Conservation (phyloP, 805 yeast genomes). For the Sungouiella thailandica region DNA sequence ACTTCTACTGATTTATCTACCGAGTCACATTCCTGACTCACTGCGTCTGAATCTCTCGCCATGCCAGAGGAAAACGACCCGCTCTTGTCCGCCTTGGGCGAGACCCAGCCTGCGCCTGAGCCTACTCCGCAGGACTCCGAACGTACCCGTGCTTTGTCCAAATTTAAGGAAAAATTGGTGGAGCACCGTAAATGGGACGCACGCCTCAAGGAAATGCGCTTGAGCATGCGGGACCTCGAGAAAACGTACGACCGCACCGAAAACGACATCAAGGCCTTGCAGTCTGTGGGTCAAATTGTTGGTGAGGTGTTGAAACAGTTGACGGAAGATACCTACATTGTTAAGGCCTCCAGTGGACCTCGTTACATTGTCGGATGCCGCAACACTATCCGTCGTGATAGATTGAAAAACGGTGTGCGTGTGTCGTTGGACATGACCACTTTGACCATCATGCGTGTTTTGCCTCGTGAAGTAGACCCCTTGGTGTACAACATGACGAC, state of each 20-base stretch:
- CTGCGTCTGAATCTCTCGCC: no score
- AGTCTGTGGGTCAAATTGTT: slow-evolving; percentile 93
- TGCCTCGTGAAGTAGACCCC: slow-evolving; percentile 98
- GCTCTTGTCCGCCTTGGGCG: slow-evolving; percentile 59
- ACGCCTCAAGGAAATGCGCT: slow-evolving; percentile 75
- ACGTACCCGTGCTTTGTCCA: slow-evolving; percentile 69
- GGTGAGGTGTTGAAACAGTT: slow-evolving; percentile 96
- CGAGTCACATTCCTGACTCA: no score
- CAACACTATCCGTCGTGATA: slow-evolving; percentile 79
- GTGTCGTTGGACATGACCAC: slow-evolving; percentile 98
- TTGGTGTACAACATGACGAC: slow-evolving; percentile 97
- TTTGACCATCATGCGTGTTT: slow-evolving; percentile 91
- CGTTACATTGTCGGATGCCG: slow-evolving; percentile 97
- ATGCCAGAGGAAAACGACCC: slow-evolving; percentile 67
- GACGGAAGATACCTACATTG: slow-evolving; percentile 91
- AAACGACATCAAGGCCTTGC: slow-evolving; percentile 93
- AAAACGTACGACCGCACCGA: slow-evolving; percentile 88
- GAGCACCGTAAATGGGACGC: slow-evolving; percentile 97
- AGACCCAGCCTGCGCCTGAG: slow-evolving; percentile 17
- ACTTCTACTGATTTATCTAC: no score
- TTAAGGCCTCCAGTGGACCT: slow-evolving; percentile 95
- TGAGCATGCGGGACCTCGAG: slow-evolving; percentile 78
- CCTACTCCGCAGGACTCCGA: slow-evolving; percentile 50
- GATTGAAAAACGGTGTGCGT: slow-evolving; percentile 86
- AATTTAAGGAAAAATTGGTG: slow-evolving; percentile 76